Evolutionary conservation across 495 filamentous ascomycete species (phyloP).

Genomic region (Gamarada debralockiae): DNA sequence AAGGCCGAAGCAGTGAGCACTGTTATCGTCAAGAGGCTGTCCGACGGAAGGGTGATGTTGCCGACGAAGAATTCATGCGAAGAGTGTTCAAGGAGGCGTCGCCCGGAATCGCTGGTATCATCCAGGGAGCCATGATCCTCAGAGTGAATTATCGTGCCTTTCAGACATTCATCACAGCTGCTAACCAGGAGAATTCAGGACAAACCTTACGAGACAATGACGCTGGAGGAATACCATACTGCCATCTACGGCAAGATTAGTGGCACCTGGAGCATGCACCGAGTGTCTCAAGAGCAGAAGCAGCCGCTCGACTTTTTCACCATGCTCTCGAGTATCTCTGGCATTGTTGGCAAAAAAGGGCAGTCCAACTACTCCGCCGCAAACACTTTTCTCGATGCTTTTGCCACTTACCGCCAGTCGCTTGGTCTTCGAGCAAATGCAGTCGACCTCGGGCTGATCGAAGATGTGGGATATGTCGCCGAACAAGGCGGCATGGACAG

Average conservation of each 20-base stretch:
- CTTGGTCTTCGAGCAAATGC: slow-evolving; percentile 42
- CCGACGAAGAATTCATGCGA: not conserved
- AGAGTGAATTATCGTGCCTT: slow-evolving; percentile 7
- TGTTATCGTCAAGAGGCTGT: slow-evolving; percentile 55
- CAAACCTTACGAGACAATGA: slow-evolving; percentile 29
- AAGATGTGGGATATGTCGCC: slow-evolving; percentile 26
- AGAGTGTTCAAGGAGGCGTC: slow-evolving; percentile 21
- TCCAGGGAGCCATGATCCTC: slow-evolving; percentile 48
- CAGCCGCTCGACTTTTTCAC: slow-evolving; percentile 58
- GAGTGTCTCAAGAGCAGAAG: slow-evolving; percentile 16
- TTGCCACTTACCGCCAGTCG: slow-evolving; percentile 41
- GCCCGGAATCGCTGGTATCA: slow-evolving; percentile 40
- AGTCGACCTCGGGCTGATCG: slow-evolving; percentile 45
- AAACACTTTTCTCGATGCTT: slow-evolving; percentile 54
- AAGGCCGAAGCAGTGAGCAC: slow-evolving; percentile 58
- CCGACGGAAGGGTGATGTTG: slow-evolving; percentile 47
- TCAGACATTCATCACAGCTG: slow-evolving; percentile 35
- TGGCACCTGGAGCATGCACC: slow-evolving; percentile 37
- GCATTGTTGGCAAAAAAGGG: slow-evolving; percentile 50
- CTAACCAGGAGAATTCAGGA: not conserved
- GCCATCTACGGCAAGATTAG: slow-evolving; percentile 36
- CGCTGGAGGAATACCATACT: slow-evolving; percentile 29
- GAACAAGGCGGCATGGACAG: not conserved
- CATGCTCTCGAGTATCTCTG: slow-evolving; percentile 55
- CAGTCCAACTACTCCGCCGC: slow-evolving; percentile 65